Evolutionary conservation across 2,329 filamentous ascomycete genomes (phyloP), one percentile per base, ranked within the genome.

Genomic region (Aschersonia sp.): DNA sequence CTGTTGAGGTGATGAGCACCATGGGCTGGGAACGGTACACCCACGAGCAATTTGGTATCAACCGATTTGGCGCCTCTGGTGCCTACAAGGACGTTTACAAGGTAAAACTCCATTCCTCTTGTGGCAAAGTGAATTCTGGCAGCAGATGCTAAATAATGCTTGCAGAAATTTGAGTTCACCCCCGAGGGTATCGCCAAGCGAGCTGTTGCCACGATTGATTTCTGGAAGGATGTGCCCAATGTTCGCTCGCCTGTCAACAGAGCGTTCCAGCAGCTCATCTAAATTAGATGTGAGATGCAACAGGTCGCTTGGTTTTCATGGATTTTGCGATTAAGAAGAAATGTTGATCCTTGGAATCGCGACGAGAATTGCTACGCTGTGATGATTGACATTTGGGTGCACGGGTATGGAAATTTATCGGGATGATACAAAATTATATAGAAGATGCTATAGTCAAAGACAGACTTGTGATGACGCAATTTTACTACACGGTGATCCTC

Each of bases 1-100:
- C 86, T 48, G 85, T 98, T 57, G 92, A 98, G 77, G 89, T 88
- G 66, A 94, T 95, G 86, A 84, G 79, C 69, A 98, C 92, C 57
- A 82, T 95, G 71, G 92, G 92, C 58, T 98, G 92, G 92, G 89
- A 97, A 79, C 85, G 90, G 69, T 98, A 97, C 74, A 86, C 88
- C 50, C 90, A 98, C 72, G 92, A 98, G 81, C 92, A 98, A 75
- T 98, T 98, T 62, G 92, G 92, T 66, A 81, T 98, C 57, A 98
- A 98, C 84, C 81, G 92, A 66, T 98, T 98, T 70, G 92, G 92
- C 81, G 90, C 90, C 57, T 94, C 87, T 48, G 92, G 90, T 61
- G 84, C 90, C 56, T 97, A 97, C 77, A 90, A 90, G 83, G 83
- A 97, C 61, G 88, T 98, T 52, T 98, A 98, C 79, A 84, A 86